phyloP scores from a whole-genome alignment of 2,329 filamentous ascomycete genomes.

The Colletotrichum sp. region DNA sequence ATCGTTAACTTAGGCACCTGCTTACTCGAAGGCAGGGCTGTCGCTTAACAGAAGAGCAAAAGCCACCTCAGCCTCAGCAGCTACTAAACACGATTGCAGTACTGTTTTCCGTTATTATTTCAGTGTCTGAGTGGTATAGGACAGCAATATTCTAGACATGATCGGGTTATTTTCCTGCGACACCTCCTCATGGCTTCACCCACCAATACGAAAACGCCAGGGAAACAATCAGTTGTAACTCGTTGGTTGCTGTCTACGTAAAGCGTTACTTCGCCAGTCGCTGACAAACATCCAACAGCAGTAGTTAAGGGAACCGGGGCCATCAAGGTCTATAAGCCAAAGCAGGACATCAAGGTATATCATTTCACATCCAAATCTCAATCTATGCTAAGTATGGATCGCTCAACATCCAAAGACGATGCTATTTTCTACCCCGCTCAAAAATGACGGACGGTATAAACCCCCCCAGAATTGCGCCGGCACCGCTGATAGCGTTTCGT shows the following conservation, averaged over 20 bases:
- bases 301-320: not conserved
- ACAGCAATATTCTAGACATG: not conserved
- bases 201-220: not conserved
- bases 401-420: not conserved
- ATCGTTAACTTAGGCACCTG: not conserved
- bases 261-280: not conserved
- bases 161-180: not conserved
- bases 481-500: not conserved
- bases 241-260: not conserved
- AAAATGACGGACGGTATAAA: not conserved
- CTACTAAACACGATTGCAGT: not conserved
- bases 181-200: not conserved
- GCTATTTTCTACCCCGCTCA: not conserved
- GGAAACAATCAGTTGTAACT: not conserved
- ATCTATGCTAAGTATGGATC: slow-evolving; percentile 2
- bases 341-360: not conserved
- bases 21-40: not conserved
- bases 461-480: not conserved
- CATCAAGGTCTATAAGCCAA: not conserved
- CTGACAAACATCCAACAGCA: not conserved
- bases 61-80: not conserved
- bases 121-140: not conserved
- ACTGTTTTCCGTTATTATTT: not conserved
- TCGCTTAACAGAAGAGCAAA: not conserved
- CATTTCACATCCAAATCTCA: not conserved